phyloP scores from a whole-genome alignment of 441 rosid genomes.

The Adansonia rubrostipa region DNA sequence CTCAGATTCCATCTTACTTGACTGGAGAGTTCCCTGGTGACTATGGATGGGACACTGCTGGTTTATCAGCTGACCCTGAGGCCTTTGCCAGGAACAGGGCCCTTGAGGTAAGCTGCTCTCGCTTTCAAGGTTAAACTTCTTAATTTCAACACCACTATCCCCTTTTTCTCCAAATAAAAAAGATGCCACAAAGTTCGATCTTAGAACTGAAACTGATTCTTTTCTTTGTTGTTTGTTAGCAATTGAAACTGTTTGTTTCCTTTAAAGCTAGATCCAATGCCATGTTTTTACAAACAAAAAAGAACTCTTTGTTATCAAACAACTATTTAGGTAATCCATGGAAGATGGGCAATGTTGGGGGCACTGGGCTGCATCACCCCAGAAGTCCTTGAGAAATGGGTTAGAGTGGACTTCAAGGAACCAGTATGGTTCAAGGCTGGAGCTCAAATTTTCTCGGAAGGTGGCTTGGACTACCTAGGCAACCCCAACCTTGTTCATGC shows the following conservation, averaged over 20 bases:
- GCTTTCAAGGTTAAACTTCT: not conserved
- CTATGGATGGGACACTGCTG: conserved; percentile 97
- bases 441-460: conserved; percentile 94
- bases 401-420: conserved; percentile 82
- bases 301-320: not conserved
- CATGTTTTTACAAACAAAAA: not conserved
- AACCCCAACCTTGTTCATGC: conserved; percentile 98
- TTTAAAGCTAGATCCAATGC: not conserved
- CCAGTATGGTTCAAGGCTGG: conserved; percentile 98
- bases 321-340: conserved; percentile 69
- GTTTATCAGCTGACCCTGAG: conserved; percentile 91
- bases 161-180: no score
- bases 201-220: no score
- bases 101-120: conserved; percentile 64
- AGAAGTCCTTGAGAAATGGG: conserved; percentile 83
- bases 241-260: not conserved
- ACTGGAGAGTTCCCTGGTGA: conserved; percentile 78
- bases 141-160: not conserved
- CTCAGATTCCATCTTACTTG: conserved; percentile 88
- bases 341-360: conserved; percentile 96
- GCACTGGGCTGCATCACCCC: conserved; percentile 92
- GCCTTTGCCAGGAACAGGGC: conserved; percentile 96
- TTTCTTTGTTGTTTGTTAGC: no score
- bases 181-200: no score
- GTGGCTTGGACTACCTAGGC: conserved; percentile 92